phyloP scores from a whole-genome alignment of 306 rosid species.

The Vicia sativa region DNA sequence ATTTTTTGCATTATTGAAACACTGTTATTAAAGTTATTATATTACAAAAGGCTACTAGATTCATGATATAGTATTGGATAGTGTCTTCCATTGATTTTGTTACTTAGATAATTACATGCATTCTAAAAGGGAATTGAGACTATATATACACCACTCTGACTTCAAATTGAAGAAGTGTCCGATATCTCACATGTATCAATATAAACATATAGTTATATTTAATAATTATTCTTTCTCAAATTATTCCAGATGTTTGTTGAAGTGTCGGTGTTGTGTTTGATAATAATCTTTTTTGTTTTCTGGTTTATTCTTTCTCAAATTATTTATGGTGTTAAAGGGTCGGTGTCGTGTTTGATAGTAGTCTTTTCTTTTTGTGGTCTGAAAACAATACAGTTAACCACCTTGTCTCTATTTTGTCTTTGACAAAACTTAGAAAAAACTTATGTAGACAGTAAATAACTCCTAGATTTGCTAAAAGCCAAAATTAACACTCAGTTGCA shows the following conservation, averaged over 20 bases:
- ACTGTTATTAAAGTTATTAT: conserved; percentile 12
- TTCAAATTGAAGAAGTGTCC: not conserved
- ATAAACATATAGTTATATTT: not conserved
- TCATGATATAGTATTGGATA: not conserved
- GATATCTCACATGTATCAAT: not conserved
- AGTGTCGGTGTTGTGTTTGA: not conserved
- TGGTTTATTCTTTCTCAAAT: too few species aligned
- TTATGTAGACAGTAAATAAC: not conserved
- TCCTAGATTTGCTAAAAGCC: conserved; percentile 8
- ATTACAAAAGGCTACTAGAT: conserved; percentile 22
- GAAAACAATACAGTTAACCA: conserved; percentile 4
- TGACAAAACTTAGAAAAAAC: not conserved
- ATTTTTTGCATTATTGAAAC: conserved; percentile 8
- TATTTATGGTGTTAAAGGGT: not conserved
- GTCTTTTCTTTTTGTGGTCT: not conserved
- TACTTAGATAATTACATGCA: not conserved
- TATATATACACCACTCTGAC: not conserved
- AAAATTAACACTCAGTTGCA: conserved; percentile 6
- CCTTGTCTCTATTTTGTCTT: conserved; percentile 20
- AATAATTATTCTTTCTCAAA: not conserved
- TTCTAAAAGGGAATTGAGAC: conserved; percentile 6
- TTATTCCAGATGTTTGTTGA: not conserved
- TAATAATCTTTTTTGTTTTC: too few species aligned
- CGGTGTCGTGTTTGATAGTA: not conserved
- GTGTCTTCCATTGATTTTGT: conserved; percentile 12